These are phyloP conservation scores for Aspergillus costaricaensis DNA, from an alignment of 2,329 filamentous ascomycete species.

Conservation along the genomic window DNA sequence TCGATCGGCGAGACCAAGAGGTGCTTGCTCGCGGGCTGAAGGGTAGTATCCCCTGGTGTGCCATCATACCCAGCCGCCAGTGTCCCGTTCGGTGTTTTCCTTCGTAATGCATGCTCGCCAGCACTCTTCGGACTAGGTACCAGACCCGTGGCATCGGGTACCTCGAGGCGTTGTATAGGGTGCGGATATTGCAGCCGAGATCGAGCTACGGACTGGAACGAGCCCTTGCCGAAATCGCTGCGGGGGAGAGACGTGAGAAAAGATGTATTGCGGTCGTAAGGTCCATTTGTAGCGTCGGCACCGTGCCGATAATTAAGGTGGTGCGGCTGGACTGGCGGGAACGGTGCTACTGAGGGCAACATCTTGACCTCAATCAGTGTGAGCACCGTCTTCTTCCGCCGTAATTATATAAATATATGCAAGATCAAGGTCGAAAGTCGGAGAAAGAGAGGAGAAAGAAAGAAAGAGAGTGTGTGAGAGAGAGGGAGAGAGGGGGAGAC, in stretches of 20 bases:
- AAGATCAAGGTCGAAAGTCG: not conserved
- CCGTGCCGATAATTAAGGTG: conserved; percentile 37
- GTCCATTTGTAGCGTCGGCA: conserved; percentile 32
- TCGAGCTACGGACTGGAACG: conserved; percentile 32
- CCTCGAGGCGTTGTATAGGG: conserved; percentile 40
- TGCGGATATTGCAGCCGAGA: conserved; percentile 42
- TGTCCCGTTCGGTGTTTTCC: conserved; percentile 94
- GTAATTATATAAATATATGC: not conserved
- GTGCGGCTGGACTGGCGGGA: conserved; percentile 46
- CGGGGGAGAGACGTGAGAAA: conserved; percentile 26
- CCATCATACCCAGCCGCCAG: conserved; percentile 90
- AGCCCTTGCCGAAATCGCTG: conserved; percentile 30
- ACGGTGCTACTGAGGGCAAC: conserved; percentile 52
- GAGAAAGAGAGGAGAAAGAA: not conserved
- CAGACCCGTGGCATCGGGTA: conserved; percentile 30
- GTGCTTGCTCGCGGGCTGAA: conserved; percentile 78
- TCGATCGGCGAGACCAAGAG: conserved; percentile 69
- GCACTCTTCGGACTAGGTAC: conserved; percentile 25
- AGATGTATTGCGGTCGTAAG: conserved; percentile 35
- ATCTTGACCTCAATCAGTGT: conserved; percentile 37
- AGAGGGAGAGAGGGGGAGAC: not conserved
- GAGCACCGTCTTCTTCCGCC: conserved; percentile 16
- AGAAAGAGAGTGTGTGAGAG: not conserved
- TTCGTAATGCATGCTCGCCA: conserved; percentile 74
- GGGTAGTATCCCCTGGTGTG: conserved; percentile 69